Evolutionary conservation across 176 grass and related monocot species (phyloP).

Genomic region (Paspalum vaginatum): DNA sequence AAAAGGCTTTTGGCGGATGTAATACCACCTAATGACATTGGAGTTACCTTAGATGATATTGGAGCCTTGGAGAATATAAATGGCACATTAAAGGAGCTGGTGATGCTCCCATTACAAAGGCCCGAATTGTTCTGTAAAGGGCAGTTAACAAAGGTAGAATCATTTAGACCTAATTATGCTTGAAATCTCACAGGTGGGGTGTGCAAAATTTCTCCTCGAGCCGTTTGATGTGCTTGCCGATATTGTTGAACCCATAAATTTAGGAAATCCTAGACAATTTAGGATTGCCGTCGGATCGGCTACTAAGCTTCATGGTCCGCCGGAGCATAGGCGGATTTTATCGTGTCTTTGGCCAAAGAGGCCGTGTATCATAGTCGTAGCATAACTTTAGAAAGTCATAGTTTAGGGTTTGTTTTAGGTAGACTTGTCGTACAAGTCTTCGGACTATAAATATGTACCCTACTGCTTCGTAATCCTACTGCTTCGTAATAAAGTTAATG

Average conservation of each 20-base stretch:
- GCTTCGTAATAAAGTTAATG: too few relatives aligned
- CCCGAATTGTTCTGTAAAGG: constrained; percentile 99
- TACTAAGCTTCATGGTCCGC: too few relatives aligned
- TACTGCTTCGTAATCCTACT: too few relatives aligned
- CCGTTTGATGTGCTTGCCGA: background rate
- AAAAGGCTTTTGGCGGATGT: constrained; percentile 96
- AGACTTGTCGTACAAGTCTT: too few relatives aligned
- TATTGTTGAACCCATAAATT: background rate
- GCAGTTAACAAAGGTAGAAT: constrained; percentile 89
- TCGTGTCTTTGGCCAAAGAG: too few relatives aligned
- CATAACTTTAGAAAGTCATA: too few relatives aligned
- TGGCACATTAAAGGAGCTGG: constrained; percentile 94
- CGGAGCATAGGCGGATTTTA: too few relatives aligned
- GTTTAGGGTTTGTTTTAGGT: too few relatives aligned
- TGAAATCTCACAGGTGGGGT: background rate
- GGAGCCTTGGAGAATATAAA: constrained; percentile 99
- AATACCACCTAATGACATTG: constrained; percentile 98
- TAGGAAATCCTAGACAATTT: too few relatives aligned
- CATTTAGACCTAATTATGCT: constrained; percentile 13
- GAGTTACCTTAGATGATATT: constrained; percentile 98
- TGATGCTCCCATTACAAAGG: constrained; percentile 98
- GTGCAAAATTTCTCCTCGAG: background rate
- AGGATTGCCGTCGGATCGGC: too few relatives aligned
- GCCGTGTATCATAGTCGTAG: too few relatives aligned
- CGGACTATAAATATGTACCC: too few relatives aligned